Conservation (phyloP, 2,329 filamentous ascomycete species). For the Exserohilum rostratum region DNA sequence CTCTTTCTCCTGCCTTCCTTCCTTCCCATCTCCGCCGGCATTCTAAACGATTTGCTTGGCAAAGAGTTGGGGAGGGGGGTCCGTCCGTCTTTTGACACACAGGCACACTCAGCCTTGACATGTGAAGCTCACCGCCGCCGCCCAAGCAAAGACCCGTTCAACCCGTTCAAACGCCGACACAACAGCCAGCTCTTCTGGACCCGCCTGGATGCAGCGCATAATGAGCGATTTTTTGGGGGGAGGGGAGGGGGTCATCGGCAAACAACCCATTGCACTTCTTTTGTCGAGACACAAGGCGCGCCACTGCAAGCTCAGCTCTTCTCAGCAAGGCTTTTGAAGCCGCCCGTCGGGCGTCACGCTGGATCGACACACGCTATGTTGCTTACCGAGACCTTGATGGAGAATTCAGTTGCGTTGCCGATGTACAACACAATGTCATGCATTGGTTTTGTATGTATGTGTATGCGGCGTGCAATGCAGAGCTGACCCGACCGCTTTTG, state of each 20-base stretch:
- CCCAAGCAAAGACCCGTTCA: background rate
- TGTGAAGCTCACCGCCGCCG: background rate
- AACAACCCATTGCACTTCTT: background rate
- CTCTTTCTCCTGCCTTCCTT: no score
- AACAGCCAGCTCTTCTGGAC: background rate
- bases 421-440: conserved; percentile 12
- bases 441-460: conserved; percentile 9
- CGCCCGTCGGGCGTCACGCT: no score
- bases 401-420: conserved; percentile 8
- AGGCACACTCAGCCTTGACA: background rate
- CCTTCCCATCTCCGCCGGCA: no score
- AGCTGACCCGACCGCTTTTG: conserved; percentile 4
- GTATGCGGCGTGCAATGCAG: conserved; percentile 1
- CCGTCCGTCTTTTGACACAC: no score
- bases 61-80: no score
- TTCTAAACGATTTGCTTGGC: no score
- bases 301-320: no score
- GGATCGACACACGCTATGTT: no score
- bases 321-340: no score
- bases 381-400: conserved; percentile 9
- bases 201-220: background rate
- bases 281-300: background rate
- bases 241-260: no score
- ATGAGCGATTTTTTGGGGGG: conserved; percentile 3
- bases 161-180: background rate